Base-by-base conservation (phyloP, 2,329 filamentous ascomycete genomes). In the Hypoxylon sp. region DNA sequence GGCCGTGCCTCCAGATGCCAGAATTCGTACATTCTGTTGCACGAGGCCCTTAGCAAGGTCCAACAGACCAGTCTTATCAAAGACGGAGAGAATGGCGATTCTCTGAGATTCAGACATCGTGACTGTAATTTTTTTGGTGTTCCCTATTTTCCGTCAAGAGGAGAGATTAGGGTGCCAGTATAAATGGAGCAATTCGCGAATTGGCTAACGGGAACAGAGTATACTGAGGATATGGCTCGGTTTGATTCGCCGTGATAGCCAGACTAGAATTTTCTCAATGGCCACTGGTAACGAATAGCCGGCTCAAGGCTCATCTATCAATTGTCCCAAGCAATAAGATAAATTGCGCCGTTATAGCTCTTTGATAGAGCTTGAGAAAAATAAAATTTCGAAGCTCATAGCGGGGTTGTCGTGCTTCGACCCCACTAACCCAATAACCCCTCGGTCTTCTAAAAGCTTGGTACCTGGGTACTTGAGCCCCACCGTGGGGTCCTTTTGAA, bases 1-100 rank as follows among this genome's bases (percentile, higher is more conserved):
- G 72, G 96, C 91, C 51, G 96, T 99, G 75, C 96, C 96, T 66
- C 96, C 96, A 63, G 95, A 98, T 60, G 96, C 96, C 64, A 99
- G 87, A 72, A 99, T 91, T 74, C 94, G 92, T 74, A 97, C 92
- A 89, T 96, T 91, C 78, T 97, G 89, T 85, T 95, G 89, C 78
- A 92, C 88, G 55, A 98, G 89, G 75, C 94, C 94, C 83, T 97
- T 97, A 76, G 94, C 93, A 75, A 98, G 87, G 82, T 98, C 94
- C 73, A 98, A 84, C 73, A 97, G 88, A 67, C 94, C 96, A 62
- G 95, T 98, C 90, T 99, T 99, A 87, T 99, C 93, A 80, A 96
- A 98, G 85, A 98, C 96, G 73, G 95, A 98, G 80, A 99, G 87
- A 79, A 99, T 98, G 73, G 96, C 96, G 86, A 87, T 87, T 78